Base-by-base conservation (phyloP, 495 filamentous ascomycete genomes). In the Pseudevernia furfuracea region DNA sequence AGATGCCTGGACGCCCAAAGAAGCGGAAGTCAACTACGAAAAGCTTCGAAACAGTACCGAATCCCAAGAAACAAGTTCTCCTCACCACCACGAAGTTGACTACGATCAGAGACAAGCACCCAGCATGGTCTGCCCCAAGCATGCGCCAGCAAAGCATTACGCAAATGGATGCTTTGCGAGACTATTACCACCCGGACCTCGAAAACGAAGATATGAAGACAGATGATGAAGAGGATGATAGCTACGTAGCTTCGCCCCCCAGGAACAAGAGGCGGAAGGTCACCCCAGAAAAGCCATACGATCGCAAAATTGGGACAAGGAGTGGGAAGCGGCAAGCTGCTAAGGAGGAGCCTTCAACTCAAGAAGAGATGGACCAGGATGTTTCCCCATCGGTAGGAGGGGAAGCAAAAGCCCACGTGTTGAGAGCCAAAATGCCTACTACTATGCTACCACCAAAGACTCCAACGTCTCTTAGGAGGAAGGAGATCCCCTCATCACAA, bases 401-500 rank as follows among this genome's bases (percentile, higher is more conserved):
- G 30, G 36, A 53, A 30, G 12, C 5, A 8, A n/a, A 30, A 28
- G 15, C 15, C 38, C 52, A 25, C 9, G 7, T 4, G 23, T 23
- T 39, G 1, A 39, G 32, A 38, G 28, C 10, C 11, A 32, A 59
- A 55, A 59, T 19, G 7, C 9, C 59, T 23, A 55, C 10, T 23
- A 2, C 36, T 17, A 66, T 65, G 57, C 57, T 58, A 34, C 57
- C 49, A 19, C 66, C 65, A 48, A 66, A 71, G 61, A 64, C 73
- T 67, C 55, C 72, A 63, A 59, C 64, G 38, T 58, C 65, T 56
- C 28, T 46, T 15, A 60, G 66, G 41, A 53, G 67, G 53, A 67
- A 59, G 23, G 73, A 74, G 53, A 71, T 77, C 34, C 73, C 72
- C 19, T 77, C 74, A 12, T 77, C 75, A 14, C 75, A 77, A 58